Base-by-base conservation (phyloP, 2,329 filamentous ascomycete genomes). In the Venturia oleaginea region DNA sequence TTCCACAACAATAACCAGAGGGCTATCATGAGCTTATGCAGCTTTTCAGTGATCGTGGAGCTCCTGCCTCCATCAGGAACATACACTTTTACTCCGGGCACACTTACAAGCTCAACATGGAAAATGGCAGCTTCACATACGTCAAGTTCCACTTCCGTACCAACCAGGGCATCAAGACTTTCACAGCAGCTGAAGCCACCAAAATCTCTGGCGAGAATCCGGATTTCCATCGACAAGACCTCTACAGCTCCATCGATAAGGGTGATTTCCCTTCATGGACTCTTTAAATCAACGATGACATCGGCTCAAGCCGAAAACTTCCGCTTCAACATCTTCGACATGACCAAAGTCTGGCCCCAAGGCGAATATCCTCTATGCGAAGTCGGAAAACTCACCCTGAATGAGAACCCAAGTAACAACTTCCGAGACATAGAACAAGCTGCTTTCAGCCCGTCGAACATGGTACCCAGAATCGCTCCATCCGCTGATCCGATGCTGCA, bases 341-440 rank as follows among this genome's bases (percentile, higher is more conserved):
- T 80, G 42, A 86, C 83, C 11, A 81, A 84, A 65, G 76, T 80
- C 37, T 84, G 81, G 82, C 79, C 79, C 81, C 77, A 82, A 46
- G 71, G 74, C 34, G 75, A 82, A 30, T 82, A 78, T 66, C 81
- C 82, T 0, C 69, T 83, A 59, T 72, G 75, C 2, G 73, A 74
- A 11, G 75, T 85, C 42, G 83, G 83, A 19, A 76, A 76, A 55
- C 72, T 86, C 68, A 80, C 77, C 0, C 71, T 86, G 13, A 80
- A 83, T 68, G 73, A 74, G 61, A 84, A 84, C 66, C 78, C 81
- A 1, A 74, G 82, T 63, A 89, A 90, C 75, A 89, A 88, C 76
- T 88, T 89, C 70, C 80, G 82, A 59, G 87, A 91, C 70, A 83
- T 88, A 59, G 86, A 90, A 72, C 86, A 89, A 74, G 82, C 84